A percentile compares a stretch with the other conserved stretches of the same genome.
phyloP scores from a whole-genome alignment of 2,329 filamentous ascomycete genomes.

The Phaeomoniella chlamydospora region DNA sequence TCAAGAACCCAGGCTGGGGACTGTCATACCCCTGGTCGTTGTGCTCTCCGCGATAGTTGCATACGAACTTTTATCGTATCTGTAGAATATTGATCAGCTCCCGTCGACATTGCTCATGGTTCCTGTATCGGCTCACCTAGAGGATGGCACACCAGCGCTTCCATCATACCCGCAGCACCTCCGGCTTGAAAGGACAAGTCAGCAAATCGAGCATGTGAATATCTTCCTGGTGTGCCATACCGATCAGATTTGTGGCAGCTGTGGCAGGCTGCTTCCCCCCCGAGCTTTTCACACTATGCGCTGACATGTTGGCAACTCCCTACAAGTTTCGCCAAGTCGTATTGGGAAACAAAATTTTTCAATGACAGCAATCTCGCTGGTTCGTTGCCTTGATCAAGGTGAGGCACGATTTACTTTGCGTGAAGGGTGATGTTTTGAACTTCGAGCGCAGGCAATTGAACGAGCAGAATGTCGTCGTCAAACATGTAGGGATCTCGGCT shows the following conservation, averaged over 20 bases:
- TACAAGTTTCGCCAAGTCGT: too few relatives aligned
- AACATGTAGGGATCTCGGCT: too few relatives aligned
- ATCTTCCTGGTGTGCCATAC: slow-evolving; percentile 35
- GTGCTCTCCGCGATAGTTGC: slow-evolving; percentile 83
- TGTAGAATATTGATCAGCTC: slow-evolving; percentile 19
- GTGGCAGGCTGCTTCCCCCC: slow-evolving; percentile 65
- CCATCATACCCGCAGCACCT: slow-evolving; percentile 98
- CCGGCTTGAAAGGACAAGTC: slow-evolving; percentile 49
- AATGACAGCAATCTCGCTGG: too few relatives aligned
- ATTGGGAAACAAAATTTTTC: too few relatives aligned
- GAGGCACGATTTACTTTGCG: too few relatives aligned
- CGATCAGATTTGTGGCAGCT: slow-evolving; percentile 79
- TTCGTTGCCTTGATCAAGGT: too few relatives aligned
- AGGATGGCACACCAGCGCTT: slow-evolving; percentile 89
- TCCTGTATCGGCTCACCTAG: slow-evolving; percentile 44
- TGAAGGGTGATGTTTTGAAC: too few relatives aligned
- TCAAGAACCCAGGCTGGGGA: slow-evolving; percentile 5
- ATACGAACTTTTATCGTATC: slow-evolving; percentile 99
- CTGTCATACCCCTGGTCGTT: slow-evolving; percentile 56
- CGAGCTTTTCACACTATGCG: slow-evolving; percentile 40
- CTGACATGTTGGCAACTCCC: slow-evolving; percentile 45
- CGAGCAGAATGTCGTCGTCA: too few relatives aligned
- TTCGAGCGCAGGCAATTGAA: too few relatives aligned
- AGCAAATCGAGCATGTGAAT: slow-evolving; percentile 8
- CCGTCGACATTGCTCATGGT: slow-evolving; percentile 5